Conservation (phyloP, 805 yeast genomes). For the Blastobotrys terrestris region DNA sequence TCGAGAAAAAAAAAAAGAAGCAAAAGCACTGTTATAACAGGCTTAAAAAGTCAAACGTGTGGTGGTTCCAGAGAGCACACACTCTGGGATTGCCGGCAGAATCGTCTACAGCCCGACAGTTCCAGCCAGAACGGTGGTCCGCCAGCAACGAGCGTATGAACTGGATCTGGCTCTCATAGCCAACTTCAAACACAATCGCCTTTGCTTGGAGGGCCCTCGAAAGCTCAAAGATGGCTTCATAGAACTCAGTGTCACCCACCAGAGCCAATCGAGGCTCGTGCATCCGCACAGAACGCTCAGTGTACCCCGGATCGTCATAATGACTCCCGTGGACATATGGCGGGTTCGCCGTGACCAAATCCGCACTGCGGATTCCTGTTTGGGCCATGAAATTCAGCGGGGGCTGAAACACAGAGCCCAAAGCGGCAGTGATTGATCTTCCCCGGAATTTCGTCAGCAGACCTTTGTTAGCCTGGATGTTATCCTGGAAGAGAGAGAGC, state of each 20-base stretch:
- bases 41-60: conserved; percentile 10
- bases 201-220: conserved; percentile 40
- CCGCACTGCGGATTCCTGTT: conserved; percentile 25
- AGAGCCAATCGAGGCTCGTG: conserved; percentile 78
- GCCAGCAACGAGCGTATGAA: conserved; percentile 31
- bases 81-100: conserved; percentile 31
- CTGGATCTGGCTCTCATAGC: conserved; percentile 51
- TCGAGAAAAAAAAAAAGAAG: too few relatives aligned
- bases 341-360: conserved; percentile 77
- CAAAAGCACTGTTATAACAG: too few relatives aligned
- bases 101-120: conserved; percentile 42
- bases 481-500: not conserved
- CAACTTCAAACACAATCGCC: conserved; percentile 74
- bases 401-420: not conserved
- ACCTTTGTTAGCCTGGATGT: conserved; percentile 14
- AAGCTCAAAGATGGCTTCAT: conserved; percentile 44
- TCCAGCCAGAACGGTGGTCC: conserved; percentile 38
- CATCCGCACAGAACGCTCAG: conserved; percentile 56
- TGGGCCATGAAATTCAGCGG: not conserved
- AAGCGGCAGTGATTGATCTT: conserved; percentile 1
- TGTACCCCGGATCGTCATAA: conserved; percentile 26
- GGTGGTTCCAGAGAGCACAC: conserved; percentile 17
- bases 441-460: not conserved
- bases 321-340: conserved; percentile 67
- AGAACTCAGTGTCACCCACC: conserved; percentile 73